Conservation (phyloP, 768 basidiomycete genomes). For the Leucocoprinus leucothites region DNA sequence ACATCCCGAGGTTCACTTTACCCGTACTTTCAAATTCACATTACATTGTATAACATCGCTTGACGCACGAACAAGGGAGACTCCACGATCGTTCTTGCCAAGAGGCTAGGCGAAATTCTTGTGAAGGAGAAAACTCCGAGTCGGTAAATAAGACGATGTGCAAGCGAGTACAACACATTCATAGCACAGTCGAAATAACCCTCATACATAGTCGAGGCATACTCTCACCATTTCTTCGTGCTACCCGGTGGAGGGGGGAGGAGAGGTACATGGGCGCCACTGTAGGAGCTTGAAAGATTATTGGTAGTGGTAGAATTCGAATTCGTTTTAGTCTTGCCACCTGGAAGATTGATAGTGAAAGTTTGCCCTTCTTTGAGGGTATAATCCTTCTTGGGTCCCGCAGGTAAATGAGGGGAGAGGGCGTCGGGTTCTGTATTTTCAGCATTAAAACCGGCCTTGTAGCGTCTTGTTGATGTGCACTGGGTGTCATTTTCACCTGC, state of each 20-base stretch:
- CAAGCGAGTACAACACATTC: background rate
- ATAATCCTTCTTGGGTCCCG: slow-evolving; percentile 90
- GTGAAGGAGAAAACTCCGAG: background rate
- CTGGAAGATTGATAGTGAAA: slow-evolving; percentile 88
- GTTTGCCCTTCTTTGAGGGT: slow-evolving; percentile 94
- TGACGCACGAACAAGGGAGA: no score
- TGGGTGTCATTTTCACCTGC: background rate
- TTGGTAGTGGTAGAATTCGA: slow-evolving; percentile 33
- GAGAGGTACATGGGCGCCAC: slow-evolving; percentile 49
- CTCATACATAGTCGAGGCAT: background rate
- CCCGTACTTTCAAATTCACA: background rate
- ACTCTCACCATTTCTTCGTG: slow-evolving; percentile 41
- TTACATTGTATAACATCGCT: no score
- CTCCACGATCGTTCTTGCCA: no score
- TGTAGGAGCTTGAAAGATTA: slow-evolving; percentile 18
- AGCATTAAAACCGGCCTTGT: slow-evolving; percentile 60
- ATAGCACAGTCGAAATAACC: background rate
- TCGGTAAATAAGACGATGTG: background rate
- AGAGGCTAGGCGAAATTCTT: no score
- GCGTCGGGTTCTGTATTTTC: slow-evolving; percentile 36
- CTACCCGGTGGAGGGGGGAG: slow-evolving; percentile 81
- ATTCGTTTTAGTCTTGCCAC: slow-evolving; percentile 49
- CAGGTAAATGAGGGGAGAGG: slow-evolving; percentile 66
- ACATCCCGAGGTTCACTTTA: background rate
- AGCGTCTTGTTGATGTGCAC: slow-evolving; percentile 45